Evolutionary conservation across 2,329 filamentous ascomycete genomes (phyloP).

Genomic region (Chaetomium olivaceum): DNA sequence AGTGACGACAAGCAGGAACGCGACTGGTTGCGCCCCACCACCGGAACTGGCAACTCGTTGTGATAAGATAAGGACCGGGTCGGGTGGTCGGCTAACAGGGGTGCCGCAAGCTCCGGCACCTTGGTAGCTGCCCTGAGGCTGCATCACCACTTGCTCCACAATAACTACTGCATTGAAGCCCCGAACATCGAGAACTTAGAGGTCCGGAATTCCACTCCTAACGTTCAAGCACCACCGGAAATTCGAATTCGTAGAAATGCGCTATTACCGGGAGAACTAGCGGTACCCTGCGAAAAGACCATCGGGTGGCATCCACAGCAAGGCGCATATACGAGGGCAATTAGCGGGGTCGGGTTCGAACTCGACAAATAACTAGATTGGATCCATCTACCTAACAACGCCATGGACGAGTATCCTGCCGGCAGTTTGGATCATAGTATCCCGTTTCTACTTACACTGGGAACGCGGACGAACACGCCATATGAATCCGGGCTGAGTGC

Average conservation of each 20-base stretch:
- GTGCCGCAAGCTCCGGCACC: background rate
- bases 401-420: conserved; percentile 76
- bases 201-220: background rate
- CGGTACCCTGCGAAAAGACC: background rate
- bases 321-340: background rate
- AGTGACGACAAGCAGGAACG: background rate
- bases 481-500: conserved; percentile 48
- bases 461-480: conserved; percentile 55
- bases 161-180: background rate
- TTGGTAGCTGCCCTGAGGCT: background rate
- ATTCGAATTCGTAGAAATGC: conserved; percentile 1
- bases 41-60: too few relatives aligned
- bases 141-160: background rate
- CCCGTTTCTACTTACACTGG: conserved; percentile 80
- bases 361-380: background rate
- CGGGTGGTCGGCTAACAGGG: background rate
- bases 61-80: conserved; percentile 6
- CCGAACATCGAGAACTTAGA: background rate
- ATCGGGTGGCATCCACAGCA: background rate
- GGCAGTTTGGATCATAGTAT: conserved; percentile 86
- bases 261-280: background rate
- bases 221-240: background rate
- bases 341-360: conserved; percentile 8
- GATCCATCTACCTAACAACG: background rate
- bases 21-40: conserved; percentile 3